Percentiles rank a stretch among this genome's conserved stretches.
These are phyloP conservation scores for Parachaetomium inaequale DNA, from an alignment of 495 filamentous ascomycete species.

Conservation along the genomic window DNA sequence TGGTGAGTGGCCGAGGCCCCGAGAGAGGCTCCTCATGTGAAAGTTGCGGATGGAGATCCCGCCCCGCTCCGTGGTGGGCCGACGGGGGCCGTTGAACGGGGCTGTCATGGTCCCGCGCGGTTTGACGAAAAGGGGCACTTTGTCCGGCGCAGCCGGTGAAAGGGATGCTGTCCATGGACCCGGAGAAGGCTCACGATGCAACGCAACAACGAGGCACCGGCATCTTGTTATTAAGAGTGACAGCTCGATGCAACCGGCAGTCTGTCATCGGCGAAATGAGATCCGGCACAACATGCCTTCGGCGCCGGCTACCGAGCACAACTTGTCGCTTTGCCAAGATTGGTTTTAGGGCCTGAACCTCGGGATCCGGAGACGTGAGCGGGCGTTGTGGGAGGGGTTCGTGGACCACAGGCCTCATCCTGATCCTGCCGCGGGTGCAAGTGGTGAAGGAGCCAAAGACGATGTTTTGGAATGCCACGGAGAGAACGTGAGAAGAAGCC, in stretches of 20 bases:
- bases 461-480: too few species aligned
- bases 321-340: too few species aligned
- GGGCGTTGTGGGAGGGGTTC: too few species aligned
- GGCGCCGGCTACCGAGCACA: not conserved
- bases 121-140: not conserved
- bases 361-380: too few species aligned
- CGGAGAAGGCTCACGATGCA: not conserved
- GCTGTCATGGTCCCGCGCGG: not conserved
- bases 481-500: too few species aligned
- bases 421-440: too few species aligned
- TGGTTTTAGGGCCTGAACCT: too few species aligned
- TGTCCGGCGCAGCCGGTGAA: not conserved
- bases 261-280: too few species aligned
- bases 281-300: not conserved
- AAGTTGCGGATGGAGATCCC: not conserved
- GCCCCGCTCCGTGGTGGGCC: conserved; percentile 4
- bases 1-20: conserved; percentile 3
- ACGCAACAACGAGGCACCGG: not conserved
- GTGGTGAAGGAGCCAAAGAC: too few species aligned
- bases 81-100: not conserved
- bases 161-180: not conserved
- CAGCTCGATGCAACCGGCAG: not conserved
- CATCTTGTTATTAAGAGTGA: not conserved
- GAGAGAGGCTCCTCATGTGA: not conserved
- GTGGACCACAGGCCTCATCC: too few species aligned